These are phyloP conservation scores for Calonectria fujianensis DNA, from an alignment of 2,329 filamentous ascomycete genomes.

Conservation along the genomic window DNA sequence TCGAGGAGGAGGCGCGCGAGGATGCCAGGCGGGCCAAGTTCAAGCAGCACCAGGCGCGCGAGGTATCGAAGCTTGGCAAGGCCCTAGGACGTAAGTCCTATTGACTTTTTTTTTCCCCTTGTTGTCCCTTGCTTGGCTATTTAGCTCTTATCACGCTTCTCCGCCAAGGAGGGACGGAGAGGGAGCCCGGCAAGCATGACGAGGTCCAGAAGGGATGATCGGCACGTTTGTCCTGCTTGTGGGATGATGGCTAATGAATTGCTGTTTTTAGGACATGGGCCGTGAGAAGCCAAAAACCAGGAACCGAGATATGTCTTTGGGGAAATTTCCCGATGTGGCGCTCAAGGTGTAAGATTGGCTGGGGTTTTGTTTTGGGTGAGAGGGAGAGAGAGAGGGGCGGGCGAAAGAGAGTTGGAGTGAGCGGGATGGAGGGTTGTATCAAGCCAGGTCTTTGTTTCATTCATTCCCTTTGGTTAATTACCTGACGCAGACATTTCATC, in stretches of 20 bases:
- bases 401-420: background rate
- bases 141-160: background rate
- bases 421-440: constrained; percentile 2
- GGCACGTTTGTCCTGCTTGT: constrained; percentile 19
- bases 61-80: constrained; percentile 81
- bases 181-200: background rate
- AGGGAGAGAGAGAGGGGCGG: background rate
- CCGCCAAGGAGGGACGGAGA: background rate
- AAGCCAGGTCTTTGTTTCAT: constrained; percentile 12
- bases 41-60: constrained; percentile 79
- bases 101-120: background rate
- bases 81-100: constrained; percentile 78
- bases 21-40: constrained; percentile 79
- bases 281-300: constrained; percentile 17
- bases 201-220: constrained; percentile 10
- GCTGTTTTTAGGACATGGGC: constrained; percentile 39
- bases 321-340: constrained; percentile 33
- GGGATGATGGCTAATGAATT: constrained; percentile 30
- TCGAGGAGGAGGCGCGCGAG: constrained; percentile 80
- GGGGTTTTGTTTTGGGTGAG: background rate
- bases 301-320: constrained; percentile 23
- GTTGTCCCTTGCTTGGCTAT: background rate
- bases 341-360: constrained; percentile 24
- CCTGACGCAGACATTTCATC: background rate
- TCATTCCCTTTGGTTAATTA: background rate